phyloP scores from a whole-genome alignment of 2,329 filamentous ascomycete genomes.

The Seiridium cupressi region DNA sequence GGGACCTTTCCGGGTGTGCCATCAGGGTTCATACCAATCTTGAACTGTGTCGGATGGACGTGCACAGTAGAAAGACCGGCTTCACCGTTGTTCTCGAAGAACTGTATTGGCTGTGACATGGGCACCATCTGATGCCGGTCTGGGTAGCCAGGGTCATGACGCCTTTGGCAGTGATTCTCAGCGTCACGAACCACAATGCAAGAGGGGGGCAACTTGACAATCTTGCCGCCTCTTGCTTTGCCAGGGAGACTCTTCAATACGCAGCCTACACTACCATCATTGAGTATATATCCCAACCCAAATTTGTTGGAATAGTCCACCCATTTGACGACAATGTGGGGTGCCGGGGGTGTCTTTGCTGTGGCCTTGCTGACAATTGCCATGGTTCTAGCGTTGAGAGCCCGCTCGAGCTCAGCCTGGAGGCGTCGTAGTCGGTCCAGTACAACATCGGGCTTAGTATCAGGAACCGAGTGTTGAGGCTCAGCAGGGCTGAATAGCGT shows the following conservation, averaged over 20 bases:
- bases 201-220: slow-evolving; percentile 61
- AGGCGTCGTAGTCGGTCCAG: slow-evolving; percentile 54
- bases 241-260: slow-evolving; percentile 56
- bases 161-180: slow-evolving; percentile 66
- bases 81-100: slow-evolving; percentile 70
- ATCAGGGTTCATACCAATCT: slow-evolving; percentile 53
- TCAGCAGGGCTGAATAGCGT: slow-evolving; percentile 58
- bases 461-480: slow-evolving; percentile 45
- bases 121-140: slow-evolving; percentile 63
- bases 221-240: slow-evolving; percentile 46
- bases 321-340: slow-evolving; percentile 74
- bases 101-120: slow-evolving; percentile 65
- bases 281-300: slow-evolving; percentile 79
- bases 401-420: slow-evolving; percentile 61
- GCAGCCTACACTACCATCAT: slow-evolving; percentile 77
- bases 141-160: slow-evolving; percentile 51
- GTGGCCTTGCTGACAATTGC: slow-evolving; percentile 51
- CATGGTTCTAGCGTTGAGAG: slow-evolving; percentile 62
- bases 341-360: slow-evolving; percentile 51
- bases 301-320: slow-evolving; percentile 89
- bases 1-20: slow-evolving; percentile 60
- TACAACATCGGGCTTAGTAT: slow-evolving; percentile 57
- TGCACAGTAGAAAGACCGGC: slow-evolving; percentile 62
- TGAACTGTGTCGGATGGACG: slow-evolving; percentile 62
- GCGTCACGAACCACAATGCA: slow-evolving; percentile 71